Base-by-base conservation (phyloP, 495 filamentous ascomycete species). In the Aspergillus sclerotioniger region DNA sequence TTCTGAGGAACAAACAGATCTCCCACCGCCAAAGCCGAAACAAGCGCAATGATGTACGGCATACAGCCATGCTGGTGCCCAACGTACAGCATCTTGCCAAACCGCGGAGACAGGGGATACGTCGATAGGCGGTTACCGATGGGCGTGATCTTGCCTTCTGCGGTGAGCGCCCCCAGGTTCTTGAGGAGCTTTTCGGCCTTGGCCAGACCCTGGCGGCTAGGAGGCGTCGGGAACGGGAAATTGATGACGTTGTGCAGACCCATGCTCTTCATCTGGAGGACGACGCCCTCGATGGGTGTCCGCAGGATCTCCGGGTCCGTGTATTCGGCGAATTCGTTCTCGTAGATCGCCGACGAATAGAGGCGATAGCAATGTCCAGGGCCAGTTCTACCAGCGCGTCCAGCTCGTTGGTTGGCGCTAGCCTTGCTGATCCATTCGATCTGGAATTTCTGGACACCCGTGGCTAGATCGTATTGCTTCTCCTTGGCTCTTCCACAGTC, bases 361-460 rank as follows among this genome's bases (percentile, higher is more conserved):
- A 99, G 67, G 52, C 89, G 81, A 72, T 96, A 99, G 71, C 93
- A 96, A 68, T 98, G 95, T 32, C 95, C 95, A 10, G 94, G 92
- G 1, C 92, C 94, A 20, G 92, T 98, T 80, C 95, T 86, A 41
- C 95, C 95, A 39, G 95, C 93, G 78, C 95, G 90, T 70, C 95
- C 95, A 50, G 91, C 87, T 72, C 95, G 82, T 74, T 99, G 95
- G 58, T 84, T 88, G 21, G 95, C 92, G 69, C 90, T 95, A 16
- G 95, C 95, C 75, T 99, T 98, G 77, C 92, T 96, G 60, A 96
- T 94, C 91, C 93, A 99, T 43, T 87, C 87, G 43, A 98, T 82
- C 67, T 96, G 90, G 66, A 96, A 99, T 63, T 86, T 96, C 70
- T 98, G 94, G 0, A 99, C 92, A 9, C 94, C 93, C 9, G 89